Evolutionary conservation across 352 stramenopile genomes (phyloP).

Genomic region (Globisporangium parvum): DNA sequence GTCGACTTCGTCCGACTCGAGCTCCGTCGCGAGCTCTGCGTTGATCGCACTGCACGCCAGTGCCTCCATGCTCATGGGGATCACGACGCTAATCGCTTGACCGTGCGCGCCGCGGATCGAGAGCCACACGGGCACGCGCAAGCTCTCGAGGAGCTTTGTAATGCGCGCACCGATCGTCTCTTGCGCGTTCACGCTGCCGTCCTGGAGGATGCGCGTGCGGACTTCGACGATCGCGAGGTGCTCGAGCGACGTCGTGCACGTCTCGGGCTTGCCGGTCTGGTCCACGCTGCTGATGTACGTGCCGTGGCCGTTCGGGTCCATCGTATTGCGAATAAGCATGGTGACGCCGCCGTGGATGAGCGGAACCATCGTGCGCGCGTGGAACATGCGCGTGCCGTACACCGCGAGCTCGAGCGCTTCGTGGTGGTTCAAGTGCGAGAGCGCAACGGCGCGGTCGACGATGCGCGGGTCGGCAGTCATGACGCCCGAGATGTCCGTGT

Average conservation of each 20-base stretch:
- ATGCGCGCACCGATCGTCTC: slow-evolving; percentile 73
- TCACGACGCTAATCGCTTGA: slow-evolving; percentile 73
- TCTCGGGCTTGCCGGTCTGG: slow-evolving; percentile 50
- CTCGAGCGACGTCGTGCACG: slow-evolving; percentile 79
- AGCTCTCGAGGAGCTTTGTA: slow-evolving; percentile 55
- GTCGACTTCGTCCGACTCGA: slow-evolving; percentile 71
- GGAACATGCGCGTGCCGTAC: slow-evolving; percentile 83
- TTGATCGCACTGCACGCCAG: slow-evolving; percentile 38
- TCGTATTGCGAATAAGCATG: slow-evolving; percentile 84
- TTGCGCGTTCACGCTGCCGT: slow-evolving; percentile 44
- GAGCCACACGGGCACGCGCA: slow-evolving; percentile 70
- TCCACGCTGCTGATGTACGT: slow-evolving; percentile 75
- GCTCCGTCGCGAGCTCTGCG: slow-evolving; percentile 43
- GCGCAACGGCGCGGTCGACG: slow-evolving; percentile 59
- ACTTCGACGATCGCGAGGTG: slow-evolving; percentile 78
- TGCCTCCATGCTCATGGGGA: slow-evolving; percentile 33
- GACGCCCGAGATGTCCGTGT: slow-evolving; percentile 79
- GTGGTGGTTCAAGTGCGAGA: slow-evolving; percentile 76
- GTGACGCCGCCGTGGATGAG: slow-evolving; percentile 75
- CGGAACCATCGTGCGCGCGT: slow-evolving; percentile 80
- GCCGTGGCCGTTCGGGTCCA: slow-evolving; percentile 70
- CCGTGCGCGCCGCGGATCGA: slow-evolving; percentile 79
- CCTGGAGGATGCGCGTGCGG: slow-evolving; percentile 72
- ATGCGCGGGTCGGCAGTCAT: slow-evolving; percentile 80
- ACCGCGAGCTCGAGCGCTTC: slow-evolving; percentile 77